These are phyloP conservation scores for Fusarium siculi DNA, from an alignment of 2,329 filamentous ascomycete genomes.

Conservation along the genomic window DNA sequence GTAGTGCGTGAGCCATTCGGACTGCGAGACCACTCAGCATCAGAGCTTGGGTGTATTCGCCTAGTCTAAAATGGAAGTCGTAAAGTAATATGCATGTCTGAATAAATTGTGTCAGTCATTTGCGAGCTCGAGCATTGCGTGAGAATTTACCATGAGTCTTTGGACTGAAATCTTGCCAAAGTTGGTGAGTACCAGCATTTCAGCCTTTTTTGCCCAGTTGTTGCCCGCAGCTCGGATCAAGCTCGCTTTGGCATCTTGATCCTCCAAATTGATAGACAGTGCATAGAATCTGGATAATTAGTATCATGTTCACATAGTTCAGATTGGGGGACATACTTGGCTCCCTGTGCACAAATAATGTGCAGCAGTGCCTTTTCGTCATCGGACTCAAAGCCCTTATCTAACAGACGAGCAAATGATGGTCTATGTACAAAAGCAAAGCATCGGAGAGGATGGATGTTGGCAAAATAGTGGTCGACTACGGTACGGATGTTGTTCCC, in stretches of 20 bases:
- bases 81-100: constrained; percentile 53
- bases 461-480: constrained; percentile 53
- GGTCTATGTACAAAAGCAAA: constrained; percentile 55
- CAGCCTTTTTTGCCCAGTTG: constrained; percentile 52
- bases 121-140: background rate
- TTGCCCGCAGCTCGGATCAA: constrained; percentile 50
- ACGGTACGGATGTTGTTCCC: constrained; percentile 50
- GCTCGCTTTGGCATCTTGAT: constrained; percentile 44
- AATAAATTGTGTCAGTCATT: background rate
- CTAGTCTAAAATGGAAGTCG: constrained; percentile 53
- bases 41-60: constrained; percentile 53
- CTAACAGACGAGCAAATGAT: constrained; percentile 52
- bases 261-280: constrained; percentile 45
- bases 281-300: constrained; percentile 49
- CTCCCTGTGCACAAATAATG: constrained; percentile 53
- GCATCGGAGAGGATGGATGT: constrained; percentile 54
- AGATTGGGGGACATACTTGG: constrained; percentile 45
- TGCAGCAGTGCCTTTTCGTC: constrained; percentile 52
- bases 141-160: constrained; percentile 50
- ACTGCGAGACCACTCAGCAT: constrained; percentile 56
- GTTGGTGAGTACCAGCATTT: constrained; percentile 50
- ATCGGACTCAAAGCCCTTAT: constrained; percentile 50
- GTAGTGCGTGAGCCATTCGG: constrained; percentile 55
- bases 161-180: constrained; percentile 54
- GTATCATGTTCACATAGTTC: background rate